Percentiles rank a stretch among this genome's conserved stretches.
phyloP scores from a whole-genome alignment of 2,329 filamentous ascomycete genomes.

The Aspergillus sojae region DNA sequence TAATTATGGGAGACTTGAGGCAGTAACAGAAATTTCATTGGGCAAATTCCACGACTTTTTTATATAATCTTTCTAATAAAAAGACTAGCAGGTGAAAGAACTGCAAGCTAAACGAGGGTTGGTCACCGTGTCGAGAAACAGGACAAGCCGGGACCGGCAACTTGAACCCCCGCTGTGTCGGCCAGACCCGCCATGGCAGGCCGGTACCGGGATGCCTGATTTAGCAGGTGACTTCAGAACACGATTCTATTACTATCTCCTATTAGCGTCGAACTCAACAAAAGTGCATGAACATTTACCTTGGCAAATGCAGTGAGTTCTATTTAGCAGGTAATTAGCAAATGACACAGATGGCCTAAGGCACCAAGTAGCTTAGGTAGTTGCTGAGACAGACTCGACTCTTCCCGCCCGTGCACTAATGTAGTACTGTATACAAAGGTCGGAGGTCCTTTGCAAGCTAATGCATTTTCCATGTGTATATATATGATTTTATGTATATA shows the following conservation, averaged over 20 bases:
- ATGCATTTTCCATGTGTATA: no score
- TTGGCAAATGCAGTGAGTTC: no score
- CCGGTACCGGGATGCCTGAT: background rate
- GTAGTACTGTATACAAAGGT: no score
- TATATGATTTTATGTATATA: no score
- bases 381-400: no score
- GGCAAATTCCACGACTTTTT: background rate
- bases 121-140: background rate
- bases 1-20: background rate
- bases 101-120: background rate
- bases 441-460: no score
- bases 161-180: background rate
- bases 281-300: background rate
- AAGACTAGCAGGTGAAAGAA: background rate
- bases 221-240: background rate
- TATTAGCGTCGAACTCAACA: background rate
- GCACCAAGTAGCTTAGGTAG: no score
- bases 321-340: no score
- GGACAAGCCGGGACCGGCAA: background rate
- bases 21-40: background rate
- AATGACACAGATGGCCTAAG: no score
- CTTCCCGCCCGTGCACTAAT: no score
- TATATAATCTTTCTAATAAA: rapidly evolving
- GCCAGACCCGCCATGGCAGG: background rate
- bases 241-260: background rate